Base-by-base conservation (phyloP, 805 yeast genomes). In the Yarrowia osloensis region DNA sequence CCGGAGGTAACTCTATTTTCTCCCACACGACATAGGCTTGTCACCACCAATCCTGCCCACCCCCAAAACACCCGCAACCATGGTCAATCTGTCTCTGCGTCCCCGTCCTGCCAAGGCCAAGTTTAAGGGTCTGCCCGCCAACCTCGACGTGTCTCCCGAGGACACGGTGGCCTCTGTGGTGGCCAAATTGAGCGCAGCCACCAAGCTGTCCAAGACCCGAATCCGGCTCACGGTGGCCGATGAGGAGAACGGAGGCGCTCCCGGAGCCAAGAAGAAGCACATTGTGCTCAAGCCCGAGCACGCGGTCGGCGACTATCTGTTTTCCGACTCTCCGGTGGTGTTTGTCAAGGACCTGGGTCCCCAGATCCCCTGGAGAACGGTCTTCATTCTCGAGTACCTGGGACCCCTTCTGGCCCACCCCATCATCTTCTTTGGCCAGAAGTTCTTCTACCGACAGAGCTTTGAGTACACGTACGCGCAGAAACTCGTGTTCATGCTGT, bases 281-380 rank as follows among this genome's bases (percentile, higher is more conserved):
- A 73, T 77, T 17, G 83, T 86, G 3, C 76, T 87, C 73, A 81
- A 80, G 67, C 73, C 77, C 26, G 79, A 79, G 46, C 80, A 81
- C 65, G 76, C 84, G 19, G 77, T 88, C 46, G 77, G 75, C 35
- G 81, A 77, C n/a, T 82, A 82, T 68, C 84, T 85, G 0, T 74
- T 80, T 47, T 50, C 67, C 6, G 67, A 63, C 15, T 77, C 78
- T 0, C 71, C 80, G 11, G 72, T 81, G 26, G 81, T 92, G 15
- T 84, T 79, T 70, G 89, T 89, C 67, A 93, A 94, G 76, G 99
- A 94, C 74, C 81, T 94, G 69, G 99, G 99, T 22, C 92, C 93
- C 0, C 99, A 95, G 78, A 85, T 95, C 68, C 87, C 88, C 4
- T 95, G 98, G 97, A 85, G 89, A 78, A 84, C 91, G 3, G 98